These are phyloP conservation scores for Penicillium sp. DNA, from an alignment of 2,329 filamentous ascomycete species.

Conservation along the genomic window DNA sequence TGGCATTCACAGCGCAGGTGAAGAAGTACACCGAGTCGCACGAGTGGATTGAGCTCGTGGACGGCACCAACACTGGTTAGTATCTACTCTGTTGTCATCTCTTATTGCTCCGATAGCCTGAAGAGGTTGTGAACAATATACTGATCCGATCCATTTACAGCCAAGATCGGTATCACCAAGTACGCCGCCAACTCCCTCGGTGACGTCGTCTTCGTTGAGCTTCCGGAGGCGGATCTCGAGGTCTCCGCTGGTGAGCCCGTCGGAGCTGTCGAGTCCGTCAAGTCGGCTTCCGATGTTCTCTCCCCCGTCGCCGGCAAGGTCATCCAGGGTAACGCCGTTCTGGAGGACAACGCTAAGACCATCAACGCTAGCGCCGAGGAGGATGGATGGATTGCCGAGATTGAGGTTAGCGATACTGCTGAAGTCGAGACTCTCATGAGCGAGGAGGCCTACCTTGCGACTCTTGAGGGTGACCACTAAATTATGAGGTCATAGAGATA, in stretches of 20 bases:
- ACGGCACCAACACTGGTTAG: constrained; percentile 73
- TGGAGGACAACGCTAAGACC: constrained; percentile 80
- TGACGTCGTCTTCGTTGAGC: constrained; percentile 96
- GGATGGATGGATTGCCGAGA: constrained; percentile 91
- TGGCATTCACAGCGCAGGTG: constrained; percentile 36
- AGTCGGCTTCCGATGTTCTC: constrained; percentile 97
- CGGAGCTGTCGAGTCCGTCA: constrained; percentile 96
- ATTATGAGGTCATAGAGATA: constrained; percentile 20
- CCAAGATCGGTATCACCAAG: constrained; percentile 76
- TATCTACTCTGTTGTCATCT: background rate
- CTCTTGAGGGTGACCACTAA: constrained; percentile 60
- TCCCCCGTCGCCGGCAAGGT: constrained; percentile 79
- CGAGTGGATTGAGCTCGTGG: constrained; percentile 92
- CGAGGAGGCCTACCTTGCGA: constrained; percentile 69
- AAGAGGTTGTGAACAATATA: background rate
- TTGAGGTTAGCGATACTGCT: constrained; percentile 68
- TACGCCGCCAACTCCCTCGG: constrained; percentile 92
- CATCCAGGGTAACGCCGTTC: constrained; percentile 66
- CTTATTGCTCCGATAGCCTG: background rate
- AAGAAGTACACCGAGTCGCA: constrained; percentile 96
- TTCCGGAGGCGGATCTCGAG: constrained; percentile 69
- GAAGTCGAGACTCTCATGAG: constrained; percentile 78
- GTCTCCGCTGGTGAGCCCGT: constrained; percentile 77
- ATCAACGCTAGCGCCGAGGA: constrained; percentile 91
- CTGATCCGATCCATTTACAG: constrained; percentile 36